Evolutionary conservation across 1,139 yeast genomes (phyloP).

Genomic region (Candida gigantensis): DNA sequence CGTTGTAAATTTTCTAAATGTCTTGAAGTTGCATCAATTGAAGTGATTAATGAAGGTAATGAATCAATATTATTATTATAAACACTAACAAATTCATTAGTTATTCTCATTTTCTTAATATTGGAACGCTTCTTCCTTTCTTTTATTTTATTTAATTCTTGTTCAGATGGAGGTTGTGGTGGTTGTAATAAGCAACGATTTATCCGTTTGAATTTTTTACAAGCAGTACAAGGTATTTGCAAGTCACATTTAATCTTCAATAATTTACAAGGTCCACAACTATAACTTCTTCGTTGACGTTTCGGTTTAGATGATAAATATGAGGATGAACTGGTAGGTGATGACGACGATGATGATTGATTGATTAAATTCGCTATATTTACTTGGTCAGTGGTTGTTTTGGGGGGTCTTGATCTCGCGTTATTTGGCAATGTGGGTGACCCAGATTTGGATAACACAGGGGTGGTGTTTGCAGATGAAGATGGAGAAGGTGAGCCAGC

Average conservation of each 20-base stretch:
- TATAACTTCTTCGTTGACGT: slow-evolving; percentile 50
- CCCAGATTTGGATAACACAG: background rate
- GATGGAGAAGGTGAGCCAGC: background rate
- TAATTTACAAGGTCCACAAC: slow-evolving; percentile 58
- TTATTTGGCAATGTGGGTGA: background rate
- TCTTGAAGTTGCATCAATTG: slow-evolving; percentile 10
- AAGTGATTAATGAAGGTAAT: slow-evolving; percentile 12
- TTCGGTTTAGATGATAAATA: slow-evolving; percentile 17
- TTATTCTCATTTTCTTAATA: slow-evolving; percentile 14
- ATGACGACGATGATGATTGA: background rate
- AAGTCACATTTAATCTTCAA: slow-evolving; percentile 57
- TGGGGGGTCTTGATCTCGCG: background rate
- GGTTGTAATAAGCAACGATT: slow-evolving; percentile 42
- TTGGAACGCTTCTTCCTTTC: slow-evolving; percentile 25
- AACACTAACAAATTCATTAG: slow-evolving; percentile 13
- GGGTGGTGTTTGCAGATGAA: background rate
- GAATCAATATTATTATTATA: slow-evolving; percentile 13
- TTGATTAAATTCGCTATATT: no score
- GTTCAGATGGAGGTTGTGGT: slow-evolving; percentile 47
- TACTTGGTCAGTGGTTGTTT: background rate
- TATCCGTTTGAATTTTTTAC: slow-evolving; percentile 44
- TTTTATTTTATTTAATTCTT: slow-evolving; percentile 25
- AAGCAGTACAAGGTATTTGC: slow-evolving; percentile 49
- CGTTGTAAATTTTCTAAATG: slow-evolving; percentile 2
- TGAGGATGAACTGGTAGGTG: background rate